These are phyloP conservation scores for Paraphoma chrysanthemicola DNA, from an alignment of 2,329 filamentous ascomycete species.

Conservation along the genomic window DNA sequence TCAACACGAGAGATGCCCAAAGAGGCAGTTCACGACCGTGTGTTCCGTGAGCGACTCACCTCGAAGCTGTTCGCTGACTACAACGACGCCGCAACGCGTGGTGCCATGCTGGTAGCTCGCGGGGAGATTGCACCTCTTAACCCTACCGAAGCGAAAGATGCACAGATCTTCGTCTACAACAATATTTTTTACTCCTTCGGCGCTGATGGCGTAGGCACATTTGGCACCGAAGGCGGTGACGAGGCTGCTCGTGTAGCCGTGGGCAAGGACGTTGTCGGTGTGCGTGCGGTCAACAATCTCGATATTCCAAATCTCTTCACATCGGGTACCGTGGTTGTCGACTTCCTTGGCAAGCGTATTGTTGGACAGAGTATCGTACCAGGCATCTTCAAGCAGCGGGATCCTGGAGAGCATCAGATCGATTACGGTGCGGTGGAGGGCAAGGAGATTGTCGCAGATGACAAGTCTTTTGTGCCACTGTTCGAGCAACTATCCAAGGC, in stretches of 20 bases:
- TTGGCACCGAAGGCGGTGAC: constrained; percentile 93
- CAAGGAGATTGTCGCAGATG: constrained; percentile 90
- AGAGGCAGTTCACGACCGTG: constrained; percentile 91
- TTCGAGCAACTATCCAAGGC: constrained; percentile 93
- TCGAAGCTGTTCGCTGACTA: constrained; percentile 98
- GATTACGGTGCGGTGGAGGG: constrained; percentile 98
- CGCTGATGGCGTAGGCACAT: constrained; percentile 95
- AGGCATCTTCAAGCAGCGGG: constrained; percentile 98
- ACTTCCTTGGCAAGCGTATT: constrained; percentile 96
- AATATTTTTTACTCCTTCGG: constrained; percentile 99
- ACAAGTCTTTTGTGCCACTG: constrained; percentile 81
- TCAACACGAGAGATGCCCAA: constrained; percentile 93
- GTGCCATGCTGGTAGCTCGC: constrained; percentile 88
- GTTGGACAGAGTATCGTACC: constrained; percentile 98
- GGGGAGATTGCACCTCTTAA: constrained; percentile 94
- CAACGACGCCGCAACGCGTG: constrained; percentile 90
- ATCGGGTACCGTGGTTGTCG: constrained; percentile 92
- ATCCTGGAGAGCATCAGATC: constrained; percentile 97
- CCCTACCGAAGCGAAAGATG: constrained; percentile 89
- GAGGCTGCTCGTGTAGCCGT: constrained; percentile 95
- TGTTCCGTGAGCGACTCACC: constrained; percentile 91
- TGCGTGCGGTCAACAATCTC: constrained; percentile 94
- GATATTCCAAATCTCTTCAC: constrained; percentile 95
- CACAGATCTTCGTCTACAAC: constrained; percentile 99
- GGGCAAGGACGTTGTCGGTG: constrained; percentile 93